phyloP scores from a whole-genome alignment of 2,329 filamentous ascomycete species.

The Colletotrichum karsti region DNA sequence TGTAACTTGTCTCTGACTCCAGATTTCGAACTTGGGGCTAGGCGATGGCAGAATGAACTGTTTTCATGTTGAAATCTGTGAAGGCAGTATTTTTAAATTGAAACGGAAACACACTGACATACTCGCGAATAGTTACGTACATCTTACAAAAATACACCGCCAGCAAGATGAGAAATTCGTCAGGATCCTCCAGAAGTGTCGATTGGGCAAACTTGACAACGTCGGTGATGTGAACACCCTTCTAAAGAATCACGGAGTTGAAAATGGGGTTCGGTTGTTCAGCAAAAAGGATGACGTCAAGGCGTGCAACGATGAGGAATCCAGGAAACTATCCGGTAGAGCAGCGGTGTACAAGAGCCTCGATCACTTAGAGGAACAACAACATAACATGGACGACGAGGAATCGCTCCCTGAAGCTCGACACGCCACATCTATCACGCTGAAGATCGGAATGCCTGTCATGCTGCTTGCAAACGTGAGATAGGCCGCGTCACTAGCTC shows the following conservation, averaged over 20 bases:
- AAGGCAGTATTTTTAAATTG: too few species aligned
- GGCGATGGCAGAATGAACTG: too few species aligned
- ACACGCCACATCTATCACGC: too few species aligned
- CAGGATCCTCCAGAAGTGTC: conserved; percentile 61
- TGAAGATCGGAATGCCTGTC: conserved; percentile 16
- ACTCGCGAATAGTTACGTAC: conserved; percentile 45
- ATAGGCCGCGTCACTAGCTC: too few species aligned
- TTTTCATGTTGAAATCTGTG: too few species aligned
- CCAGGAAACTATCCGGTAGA: neutral
- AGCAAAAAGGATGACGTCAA: neutral
- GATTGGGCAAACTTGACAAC: conserved; percentile 54
- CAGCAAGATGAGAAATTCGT: conserved; percentile 64
- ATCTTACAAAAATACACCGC: conserved; percentile 64
- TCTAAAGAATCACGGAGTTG: conserved; percentile 53
- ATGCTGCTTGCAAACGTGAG: neutral
- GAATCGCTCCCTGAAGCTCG: neutral
- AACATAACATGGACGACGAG: neutral
- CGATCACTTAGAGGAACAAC: too few species aligned
- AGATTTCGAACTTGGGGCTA: too few species aligned
- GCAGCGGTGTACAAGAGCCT: too few species aligned
- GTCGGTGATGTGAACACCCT: conserved; percentile 44
- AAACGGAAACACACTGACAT: neutral
- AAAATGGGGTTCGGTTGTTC: neutral
- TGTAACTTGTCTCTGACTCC: neutral
- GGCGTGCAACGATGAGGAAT: neutral